Evolutionary conservation across 805 yeast genomes (phyloP).

Genomic region (Cyberlindnera maclurae): DNA sequence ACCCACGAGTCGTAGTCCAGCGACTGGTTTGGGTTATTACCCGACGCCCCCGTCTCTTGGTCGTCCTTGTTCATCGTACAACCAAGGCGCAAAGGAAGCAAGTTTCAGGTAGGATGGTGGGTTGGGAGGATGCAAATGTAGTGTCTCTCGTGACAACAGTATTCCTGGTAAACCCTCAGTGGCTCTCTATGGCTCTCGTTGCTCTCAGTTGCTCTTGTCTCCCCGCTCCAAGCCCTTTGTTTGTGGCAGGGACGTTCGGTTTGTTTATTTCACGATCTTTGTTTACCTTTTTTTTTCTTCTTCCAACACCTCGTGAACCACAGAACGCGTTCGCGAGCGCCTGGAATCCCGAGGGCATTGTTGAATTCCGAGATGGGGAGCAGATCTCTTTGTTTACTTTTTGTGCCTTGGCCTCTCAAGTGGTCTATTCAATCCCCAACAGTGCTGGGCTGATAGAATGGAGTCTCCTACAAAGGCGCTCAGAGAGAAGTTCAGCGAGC

Average conservation of each 20-base stretch:
- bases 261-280: neutral
- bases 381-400: neutral
- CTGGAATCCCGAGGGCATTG: neutral
- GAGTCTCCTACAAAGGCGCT: constrained; percentile 16
- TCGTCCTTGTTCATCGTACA: neutral
- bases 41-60: neutral
- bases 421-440: no score
- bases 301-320: neutral
- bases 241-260: neutral
- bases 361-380: neutral
- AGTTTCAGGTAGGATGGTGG: no score
- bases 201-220: no score
- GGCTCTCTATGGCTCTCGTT: no score
- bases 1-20: constrained; percentile 25
- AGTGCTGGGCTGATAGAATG: no score
- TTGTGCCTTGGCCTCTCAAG: no score
- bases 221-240: no score
- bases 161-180: no score
- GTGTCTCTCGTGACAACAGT: no score
- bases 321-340: constrained; percentile 1
- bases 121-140: no score
- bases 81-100: no score
- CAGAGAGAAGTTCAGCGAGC: constrained; percentile 8
- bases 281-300: constrained; percentile 1
- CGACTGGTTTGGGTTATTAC: constrained; percentile 8